phyloP scores from a whole-genome alignment of 768 basidiomycete genomes.

The Trametes cingulata region DNA sequence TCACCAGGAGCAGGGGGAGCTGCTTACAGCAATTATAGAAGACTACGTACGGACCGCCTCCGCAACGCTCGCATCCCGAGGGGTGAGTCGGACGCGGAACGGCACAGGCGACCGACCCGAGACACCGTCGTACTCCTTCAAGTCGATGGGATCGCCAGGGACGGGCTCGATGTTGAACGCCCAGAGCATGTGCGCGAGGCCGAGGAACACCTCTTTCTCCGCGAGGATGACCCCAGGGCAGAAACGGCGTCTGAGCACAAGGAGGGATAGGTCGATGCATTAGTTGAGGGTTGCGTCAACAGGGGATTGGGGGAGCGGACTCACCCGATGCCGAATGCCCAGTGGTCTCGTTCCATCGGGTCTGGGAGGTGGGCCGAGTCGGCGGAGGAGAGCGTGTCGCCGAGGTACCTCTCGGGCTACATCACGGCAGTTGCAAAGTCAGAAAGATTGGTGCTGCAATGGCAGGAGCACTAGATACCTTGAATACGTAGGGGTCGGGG shows the following conservation, averaged over 20 bases:
- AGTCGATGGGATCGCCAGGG: conserved; percentile 44
- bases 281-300: too few relatives aligned
- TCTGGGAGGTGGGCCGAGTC: conserved; percentile 46
- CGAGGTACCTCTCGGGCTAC: conserved; percentile 49
- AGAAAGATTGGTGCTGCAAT: too few relatives aligned
- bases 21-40: too few relatives aligned
- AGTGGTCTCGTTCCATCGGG: conserved; percentile 48
- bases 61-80: conserved; percentile 25
- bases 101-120: conserved; percentile 49
- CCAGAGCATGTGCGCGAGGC: conserved; percentile 50
- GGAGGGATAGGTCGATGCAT: neutral
- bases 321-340: conserved; percentile 53
- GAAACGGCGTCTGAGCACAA: conserved; percentile 26
- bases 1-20: too few relatives aligned
- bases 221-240: conserved; percentile 49
- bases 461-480: conserved; percentile 16
- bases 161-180: conserved; percentile 44
- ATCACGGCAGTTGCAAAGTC: conserved; percentile 30
- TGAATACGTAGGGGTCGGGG: conserved; percentile 40
- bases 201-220: conserved; percentile 47
- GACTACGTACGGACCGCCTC: too few relatives aligned
- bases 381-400: conserved; percentile 38
- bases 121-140: conserved; percentile 49
- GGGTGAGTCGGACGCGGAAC: conserved; percentile 35
- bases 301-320: conserved; percentile 10